Evolutionary conservation across 2,329 filamentous ascomycete species (phyloP).

Genomic region (Diaporthe vexans): DNA sequence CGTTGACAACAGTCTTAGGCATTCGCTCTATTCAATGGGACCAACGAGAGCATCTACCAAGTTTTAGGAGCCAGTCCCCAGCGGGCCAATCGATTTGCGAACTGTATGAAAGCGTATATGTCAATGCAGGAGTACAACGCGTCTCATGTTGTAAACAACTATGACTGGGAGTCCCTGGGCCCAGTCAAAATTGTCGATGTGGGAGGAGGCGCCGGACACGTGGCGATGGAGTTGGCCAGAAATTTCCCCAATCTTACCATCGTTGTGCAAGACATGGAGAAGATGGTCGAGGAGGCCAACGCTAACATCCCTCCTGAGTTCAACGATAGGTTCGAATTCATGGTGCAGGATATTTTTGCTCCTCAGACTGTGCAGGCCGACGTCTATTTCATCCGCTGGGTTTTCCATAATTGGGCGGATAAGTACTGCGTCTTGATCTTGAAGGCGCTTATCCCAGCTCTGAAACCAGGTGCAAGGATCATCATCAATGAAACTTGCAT

Average conservation of each 20-base stretch:
- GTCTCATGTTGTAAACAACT: neutral
- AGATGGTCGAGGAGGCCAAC: neutral
- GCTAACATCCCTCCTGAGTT: neutral
- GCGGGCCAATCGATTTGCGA: neutral
- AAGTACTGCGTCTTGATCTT: slow-evolving; percentile 49
- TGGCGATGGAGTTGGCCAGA: neutral
- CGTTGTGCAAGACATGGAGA: neutral
- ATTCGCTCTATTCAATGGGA: neutral
- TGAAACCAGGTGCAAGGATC: neutral
- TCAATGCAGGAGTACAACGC: neutral
- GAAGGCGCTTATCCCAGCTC: slow-evolving; percentile 41
- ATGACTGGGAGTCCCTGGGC: neutral
- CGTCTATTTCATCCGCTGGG: slow-evolving; percentile 51
- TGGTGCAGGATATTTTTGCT: slow-evolving; percentile 19
- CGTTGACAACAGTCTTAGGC: neutral
- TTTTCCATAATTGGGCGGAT: slow-evolving; percentile 62
- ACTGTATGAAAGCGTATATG: neutral
- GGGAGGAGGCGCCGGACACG: neutral
- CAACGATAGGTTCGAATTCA: neutral
- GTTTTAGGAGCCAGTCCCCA: neutral
- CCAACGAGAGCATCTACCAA: neutral
- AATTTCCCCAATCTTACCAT: neutral
- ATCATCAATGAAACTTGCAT: neutral
- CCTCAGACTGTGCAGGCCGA: slow-evolving; percentile 12
- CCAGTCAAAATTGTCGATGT: neutral